Conservation (phyloP, 768 basidiomycete genomes). For the Calocybe cyanea region DNA sequence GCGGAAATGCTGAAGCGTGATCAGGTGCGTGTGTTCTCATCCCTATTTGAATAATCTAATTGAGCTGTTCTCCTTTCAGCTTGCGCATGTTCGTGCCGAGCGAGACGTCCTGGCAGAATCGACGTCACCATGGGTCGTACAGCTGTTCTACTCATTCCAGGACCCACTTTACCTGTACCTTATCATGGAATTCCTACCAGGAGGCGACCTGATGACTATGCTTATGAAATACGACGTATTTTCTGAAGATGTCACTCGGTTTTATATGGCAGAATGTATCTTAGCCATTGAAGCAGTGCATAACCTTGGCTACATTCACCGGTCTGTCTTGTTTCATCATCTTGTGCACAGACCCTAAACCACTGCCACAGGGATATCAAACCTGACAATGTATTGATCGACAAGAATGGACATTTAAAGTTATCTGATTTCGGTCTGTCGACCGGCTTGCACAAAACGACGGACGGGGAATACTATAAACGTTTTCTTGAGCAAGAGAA, state of each 20-base stretch:
- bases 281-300: conserved; percentile 98
- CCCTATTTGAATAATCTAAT: neutral
- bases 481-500: conserved; percentile 79
- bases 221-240: conserved; percentile 99
- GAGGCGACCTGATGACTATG: conserved; percentile 99
- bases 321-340: conserved; percentile 45
- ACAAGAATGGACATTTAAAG: conserved; percentile 95
- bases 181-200: conserved; percentile 84
- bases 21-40: conserved; percentile 55
- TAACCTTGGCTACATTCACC: conserved; percentile 97
- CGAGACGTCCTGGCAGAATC: conserved; percentile 95
- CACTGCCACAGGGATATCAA: conserved; percentile 81
- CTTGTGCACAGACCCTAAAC: neutral
- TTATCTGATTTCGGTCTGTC: conserved; percentile 98
- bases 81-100: conserved; percentile 96
- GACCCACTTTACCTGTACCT: conserved; percentile 94
- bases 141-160: conserved; percentile 97
- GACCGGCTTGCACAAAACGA: conserved; percentile 94
- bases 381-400: conserved; percentile 98
- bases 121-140: conserved; percentile 96
- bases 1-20: conserved; percentile 99
- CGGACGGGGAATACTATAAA: conserved; percentile 93
- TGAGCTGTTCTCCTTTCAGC: conserved; percentile 39
- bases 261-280: conserved; percentile 99
- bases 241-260: conserved; percentile 96